Base-by-base conservation (phyloP, 1,139 yeast species). In the Suhomyces yuchorum region DNA sequence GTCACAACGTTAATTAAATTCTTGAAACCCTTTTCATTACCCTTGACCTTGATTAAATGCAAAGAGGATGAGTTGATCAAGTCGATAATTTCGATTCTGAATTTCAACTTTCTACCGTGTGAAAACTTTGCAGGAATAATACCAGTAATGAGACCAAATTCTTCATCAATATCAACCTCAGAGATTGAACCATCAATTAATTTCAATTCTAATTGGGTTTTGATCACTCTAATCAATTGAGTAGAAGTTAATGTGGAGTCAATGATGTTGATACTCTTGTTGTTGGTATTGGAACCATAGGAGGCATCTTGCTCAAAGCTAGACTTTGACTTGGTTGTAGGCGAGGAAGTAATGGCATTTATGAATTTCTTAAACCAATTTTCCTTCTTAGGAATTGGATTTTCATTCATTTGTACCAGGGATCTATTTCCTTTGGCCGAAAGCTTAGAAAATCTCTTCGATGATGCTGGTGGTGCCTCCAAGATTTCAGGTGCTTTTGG, bases 1-100 rank as follows among this genome's bases (percentile, higher is more conserved):
- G 65, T 55, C 20, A 75, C 77, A 55, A 84, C 85, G 26, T 69
- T 70, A 15, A 75, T 73, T 55, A 86, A 70, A 59, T 80, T 82
- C 41, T 66, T 72, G 63, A 85, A 83, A 17, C 87, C 81, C 63
- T 79, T 82, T n/a, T 75, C 70, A n/a, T 87, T 81, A n/a, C 93
- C 93, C 55, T 80, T 81, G 36, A 77, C 68, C 63, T 81, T 82
- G 40, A 73, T 74, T 53, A 85, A 74, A 50, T 77, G 78, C 45
- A 85, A 68, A 35, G 78, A 75, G 40, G 87, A 80, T 9, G 73
- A 55, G 44, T 65, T 65, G 37, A 67, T 66, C 51, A 71, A 63
- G 48, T 69, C 76, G 41, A 75, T 66, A 19, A 78, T 69, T 48
- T 67, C 75, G 39, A 80, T 76, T 55, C 69, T 71, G 57, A 80